Evolutionary conservation across 495 filamentous ascomycete genomes (phyloP).

Genomic region (Friedmanniomyces endolithicus): DNA sequence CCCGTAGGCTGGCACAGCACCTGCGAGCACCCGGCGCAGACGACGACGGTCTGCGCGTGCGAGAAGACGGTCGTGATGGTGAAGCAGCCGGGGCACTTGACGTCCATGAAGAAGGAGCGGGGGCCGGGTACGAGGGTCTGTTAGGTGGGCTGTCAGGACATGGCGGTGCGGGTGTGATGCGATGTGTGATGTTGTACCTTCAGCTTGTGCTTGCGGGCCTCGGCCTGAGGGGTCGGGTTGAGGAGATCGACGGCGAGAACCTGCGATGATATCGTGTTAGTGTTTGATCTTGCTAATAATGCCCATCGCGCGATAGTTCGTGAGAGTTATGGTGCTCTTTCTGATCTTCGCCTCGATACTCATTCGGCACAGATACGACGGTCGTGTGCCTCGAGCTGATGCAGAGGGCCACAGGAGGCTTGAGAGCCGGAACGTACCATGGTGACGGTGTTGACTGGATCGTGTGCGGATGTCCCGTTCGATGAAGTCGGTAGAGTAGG

Average conservation of each 20-base stretch:
- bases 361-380: neutral
- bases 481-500: neutral
- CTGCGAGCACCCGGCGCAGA: slow-evolving; percentile 95
- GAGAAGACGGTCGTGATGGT: slow-evolving; percentile 99
- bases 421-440: slow-evolving; percentile 14
- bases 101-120: slow-evolving; percentile 99
- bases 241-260: slow-evolving; percentile 99
- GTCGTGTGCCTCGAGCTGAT: slow-evolving; percentile 9
- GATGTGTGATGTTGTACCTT: slow-evolving; percentile 65
- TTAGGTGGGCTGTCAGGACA: neutral
- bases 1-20: slow-evolving; percentile 97
- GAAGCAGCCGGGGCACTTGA: slow-evolving; percentile 99
- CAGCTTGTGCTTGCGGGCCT: slow-evolving; percentile 98
- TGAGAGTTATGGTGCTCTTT: neutral
- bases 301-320: neutral
- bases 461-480: neutral
- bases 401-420: neutral
- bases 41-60: slow-evolving; percentile 98
- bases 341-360: neutral
- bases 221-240: slow-evolving; percentile 88
- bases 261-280: slow-evolving; percentile 34
- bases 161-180: neutral
- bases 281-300: neutral
- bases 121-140: slow-evolving; percentile 88
- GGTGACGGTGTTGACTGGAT: slow-evolving; percentile 11